These are phyloP conservation scores for Acanthamoeba lenticulata DNA, from an alignment of 208 protist genomes.

Conservation along the genomic window DNA sequence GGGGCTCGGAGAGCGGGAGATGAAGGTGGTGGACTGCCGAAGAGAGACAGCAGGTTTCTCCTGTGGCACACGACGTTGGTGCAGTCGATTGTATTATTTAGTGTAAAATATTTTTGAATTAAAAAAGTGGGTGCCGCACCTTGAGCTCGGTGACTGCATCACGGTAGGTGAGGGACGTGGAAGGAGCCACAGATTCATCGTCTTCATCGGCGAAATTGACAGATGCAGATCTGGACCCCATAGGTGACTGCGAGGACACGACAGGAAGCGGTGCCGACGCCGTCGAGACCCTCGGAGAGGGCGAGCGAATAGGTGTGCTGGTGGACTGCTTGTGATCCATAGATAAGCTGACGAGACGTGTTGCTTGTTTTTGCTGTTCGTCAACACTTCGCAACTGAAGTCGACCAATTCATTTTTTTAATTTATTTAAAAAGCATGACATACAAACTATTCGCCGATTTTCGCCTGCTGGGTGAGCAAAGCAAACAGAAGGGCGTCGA, in stretches of 20 bases:
- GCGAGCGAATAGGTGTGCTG: too few species aligned
- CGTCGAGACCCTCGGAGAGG: too few species aligned
- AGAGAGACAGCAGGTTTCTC: slow-evolving; percentile 9
- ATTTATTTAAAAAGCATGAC: too few species aligned
- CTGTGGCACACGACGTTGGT: neutral
- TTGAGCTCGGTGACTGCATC: slow-evolving; percentile 18
- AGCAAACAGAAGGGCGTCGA: neutral
- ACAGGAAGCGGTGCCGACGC: too few species aligned
- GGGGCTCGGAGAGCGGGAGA: neutral
- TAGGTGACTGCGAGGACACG: too few species aligned
- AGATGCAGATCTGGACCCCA: neutral
- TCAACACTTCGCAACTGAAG: too few species aligned
- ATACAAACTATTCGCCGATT: neutral
- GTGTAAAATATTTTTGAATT: neutral
- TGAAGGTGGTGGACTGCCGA: neutral
- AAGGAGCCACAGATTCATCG: neutral
- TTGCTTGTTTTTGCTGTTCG: too few species aligned
- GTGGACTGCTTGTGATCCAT: too few species aligned
- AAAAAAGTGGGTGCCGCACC: neutral
- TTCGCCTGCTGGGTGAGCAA: neutral
- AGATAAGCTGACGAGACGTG: too few species aligned
- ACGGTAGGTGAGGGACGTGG: neutral
- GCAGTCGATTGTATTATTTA: neutral
- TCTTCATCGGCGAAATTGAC: neutral
- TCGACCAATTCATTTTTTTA: too few species aligned